phyloP scores from a whole-genome alignment of 768 basidiomycete species.

The Leccinum imitatum region DNA sequence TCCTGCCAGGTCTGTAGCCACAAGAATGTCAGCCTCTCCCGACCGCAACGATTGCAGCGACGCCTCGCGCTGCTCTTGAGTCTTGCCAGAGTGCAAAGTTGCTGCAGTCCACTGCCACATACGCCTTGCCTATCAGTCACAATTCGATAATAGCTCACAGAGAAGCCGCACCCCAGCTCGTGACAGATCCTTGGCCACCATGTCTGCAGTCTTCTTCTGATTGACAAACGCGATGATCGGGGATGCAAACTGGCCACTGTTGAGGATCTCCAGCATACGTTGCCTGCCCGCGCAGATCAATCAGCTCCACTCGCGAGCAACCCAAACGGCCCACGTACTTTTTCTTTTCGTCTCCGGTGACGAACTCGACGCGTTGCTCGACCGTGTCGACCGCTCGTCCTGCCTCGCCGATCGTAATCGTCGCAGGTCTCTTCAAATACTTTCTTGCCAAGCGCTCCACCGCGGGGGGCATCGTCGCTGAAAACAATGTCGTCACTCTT shows the following conservation, averaged over 20 bases:
- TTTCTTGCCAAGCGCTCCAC: constrained; percentile 94
- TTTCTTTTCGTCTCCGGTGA: constrained; percentile 93
- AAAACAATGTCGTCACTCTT: constrained; percentile 94
- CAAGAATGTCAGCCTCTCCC: constrained; percentile 85
- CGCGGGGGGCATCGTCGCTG: constrained; percentile 97
- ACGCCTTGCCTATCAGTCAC: background rate
- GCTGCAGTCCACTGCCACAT: constrained; percentile 76
- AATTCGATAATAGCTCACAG: background rate
- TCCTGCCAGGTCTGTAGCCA: constrained; percentile 96
- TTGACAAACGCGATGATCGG: constrained; percentile 99
- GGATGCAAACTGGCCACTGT: constrained; percentile 75
- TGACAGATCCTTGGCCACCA: constrained; percentile 92
- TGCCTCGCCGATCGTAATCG: constrained; percentile 97
- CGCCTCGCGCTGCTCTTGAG: constrained; percentile 95
- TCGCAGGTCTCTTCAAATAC: constrained; percentile 88
- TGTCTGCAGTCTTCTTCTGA: constrained; percentile 98
- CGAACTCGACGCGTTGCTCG: constrained; percentile 93
- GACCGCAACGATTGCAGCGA: constrained; percentile 82
- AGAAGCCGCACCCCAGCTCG: constrained; percentile 74
- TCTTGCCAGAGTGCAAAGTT: constrained; percentile 96
- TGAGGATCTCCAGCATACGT: constrained; percentile 87
- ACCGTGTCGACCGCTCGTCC: constrained; percentile 98
- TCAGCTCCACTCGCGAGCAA: constrained; percentile 5
- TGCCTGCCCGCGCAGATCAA: constrained; percentile 47
- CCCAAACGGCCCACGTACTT: constrained; percentile 57